Conservation (phyloP, 2,329 filamentous ascomycete species). For the Phialophora verrucosa region DNA sequence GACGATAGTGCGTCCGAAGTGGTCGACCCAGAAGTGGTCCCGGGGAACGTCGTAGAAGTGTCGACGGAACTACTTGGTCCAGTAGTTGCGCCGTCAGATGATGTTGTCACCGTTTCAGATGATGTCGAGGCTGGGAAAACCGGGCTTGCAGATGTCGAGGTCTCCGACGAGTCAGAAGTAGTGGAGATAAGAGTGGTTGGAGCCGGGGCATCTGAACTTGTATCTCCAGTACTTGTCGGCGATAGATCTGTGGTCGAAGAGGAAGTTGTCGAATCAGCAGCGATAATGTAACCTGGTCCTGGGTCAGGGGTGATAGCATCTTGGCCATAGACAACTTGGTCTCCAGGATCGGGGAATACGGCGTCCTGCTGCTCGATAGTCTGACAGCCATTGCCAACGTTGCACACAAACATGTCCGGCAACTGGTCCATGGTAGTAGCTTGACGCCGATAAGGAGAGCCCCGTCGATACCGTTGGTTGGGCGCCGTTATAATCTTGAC, state of each 20-base stretch:
- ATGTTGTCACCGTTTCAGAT: background rate
- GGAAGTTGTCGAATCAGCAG: conserved; percentile 19
- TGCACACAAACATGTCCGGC: conserved; percentile 74
- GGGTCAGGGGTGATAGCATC: conserved; percentile 38
- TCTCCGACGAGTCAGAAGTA: background rate
- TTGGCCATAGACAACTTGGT: conserved; percentile 53
- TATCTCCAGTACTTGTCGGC: background rate
- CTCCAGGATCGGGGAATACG: conserved; percentile 69
- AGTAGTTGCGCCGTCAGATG: background rate
- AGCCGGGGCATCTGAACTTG: background rate
- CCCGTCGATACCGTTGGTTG: conserved; percentile 25
- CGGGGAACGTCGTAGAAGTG: background rate
- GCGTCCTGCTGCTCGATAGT: conserved; percentile 65
- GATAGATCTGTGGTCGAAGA: background rate
- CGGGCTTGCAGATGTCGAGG: background rate
- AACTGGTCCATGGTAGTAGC: conserved; percentile 57
- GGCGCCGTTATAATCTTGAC: conserved; percentile 61
- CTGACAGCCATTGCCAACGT: conserved; percentile 65
- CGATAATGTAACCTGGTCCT: conserved; percentile 29
- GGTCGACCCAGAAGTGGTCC: background rate
- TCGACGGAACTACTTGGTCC: background rate
- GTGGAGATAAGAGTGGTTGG: background rate
- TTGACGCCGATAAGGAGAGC: conserved; percentile 23
- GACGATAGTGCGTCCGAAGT: background rate
- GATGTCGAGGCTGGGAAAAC: background rate